A percentile compares a stretch with the other conserved stretches of the same genome.
Conservation (phyloP, 495 filamentous ascomycete genomes). For the Terfezia boudieri region DNA sequence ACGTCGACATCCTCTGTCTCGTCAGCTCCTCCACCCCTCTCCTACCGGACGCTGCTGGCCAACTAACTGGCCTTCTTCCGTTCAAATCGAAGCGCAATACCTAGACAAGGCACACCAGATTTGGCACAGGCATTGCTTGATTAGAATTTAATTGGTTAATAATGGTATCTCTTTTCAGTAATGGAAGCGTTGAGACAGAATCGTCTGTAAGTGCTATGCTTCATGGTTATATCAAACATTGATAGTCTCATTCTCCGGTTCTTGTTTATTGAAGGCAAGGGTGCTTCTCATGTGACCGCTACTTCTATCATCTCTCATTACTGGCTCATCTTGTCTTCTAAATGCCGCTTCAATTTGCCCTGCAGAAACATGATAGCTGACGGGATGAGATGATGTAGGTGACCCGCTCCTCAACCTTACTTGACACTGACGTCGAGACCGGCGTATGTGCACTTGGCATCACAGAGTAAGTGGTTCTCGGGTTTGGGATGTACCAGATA, state of each 20-base stretch:
- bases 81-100: neutral
- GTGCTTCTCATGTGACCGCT: neutral
- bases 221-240: too few species aligned
- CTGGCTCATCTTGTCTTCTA: neutral
- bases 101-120: neutral
- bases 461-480: constrained; percentile 15
- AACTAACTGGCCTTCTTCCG: neutral
- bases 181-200: neutral
- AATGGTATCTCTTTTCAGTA: neutral
- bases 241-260: neutral
- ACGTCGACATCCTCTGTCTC: neutral
- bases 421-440: constrained; percentile 18
- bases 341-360: neutral
- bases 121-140: neutral
- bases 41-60: neutral
- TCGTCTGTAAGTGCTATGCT: neutral
- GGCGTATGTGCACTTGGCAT: constrained; percentile 20
- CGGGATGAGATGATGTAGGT: constrained; percentile 3
- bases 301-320: neutral
- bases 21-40: neutral
- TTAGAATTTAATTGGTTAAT: neutral
- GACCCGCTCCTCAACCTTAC: constrained; percentile 10
- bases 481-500: neutral
- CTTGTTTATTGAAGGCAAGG: neutral
- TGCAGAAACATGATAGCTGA: neutral